phyloP scores from a whole-genome alignment of 352 stramenopile species.

The Pythium phragmitis region DNA sequence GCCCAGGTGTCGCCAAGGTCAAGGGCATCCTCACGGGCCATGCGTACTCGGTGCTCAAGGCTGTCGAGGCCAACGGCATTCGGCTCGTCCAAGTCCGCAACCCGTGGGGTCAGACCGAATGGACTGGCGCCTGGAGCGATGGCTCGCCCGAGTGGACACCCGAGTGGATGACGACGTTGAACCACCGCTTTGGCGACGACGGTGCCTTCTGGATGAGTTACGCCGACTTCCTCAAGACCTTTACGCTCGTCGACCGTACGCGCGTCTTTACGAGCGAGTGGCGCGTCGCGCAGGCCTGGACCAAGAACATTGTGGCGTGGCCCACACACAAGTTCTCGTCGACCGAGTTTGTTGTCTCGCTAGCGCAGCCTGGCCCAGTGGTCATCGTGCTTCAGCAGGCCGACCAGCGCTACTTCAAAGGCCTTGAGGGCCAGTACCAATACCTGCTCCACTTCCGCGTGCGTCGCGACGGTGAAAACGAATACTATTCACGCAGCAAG shows the following conservation, averaged over 20 bases:
- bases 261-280: constrained; percentile 39
- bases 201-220: constrained; percentile 68
- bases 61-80: constrained; percentile 38
- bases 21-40: constrained; percentile 48
- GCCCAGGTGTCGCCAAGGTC: constrained; percentile 15
- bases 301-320: constrained; percentile 31
- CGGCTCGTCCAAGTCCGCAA: constrained; percentile 43
- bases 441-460: constrained; percentile 41
- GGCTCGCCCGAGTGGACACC: constrained; percentile 48
- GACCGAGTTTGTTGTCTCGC: constrained; percentile 20
- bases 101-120: constrained; percentile 60
- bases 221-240: constrained; percentile 39
- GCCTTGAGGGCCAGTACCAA: constrained; percentile 41
- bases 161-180: constrained; percentile 40
- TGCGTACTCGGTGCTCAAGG: constrained; percentile 55
- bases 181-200: constrained; percentile 49
- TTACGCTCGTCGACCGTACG: constrained; percentile 39
- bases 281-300: constrained; percentile 41
- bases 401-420: constrained; percentile 40
- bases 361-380: constrained; percentile 26
- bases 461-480: constrained; percentile 26
- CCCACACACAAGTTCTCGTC: constrained; percentile 33
- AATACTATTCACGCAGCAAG: constrained; percentile 32
- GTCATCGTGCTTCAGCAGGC: constrained; percentile 42
- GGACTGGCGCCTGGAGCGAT: constrained; percentile 48